Evolutionary conservation across 1,284 basidiomycete genomes (phyloP).

Genomic region (Trametes sp.): DNA sequence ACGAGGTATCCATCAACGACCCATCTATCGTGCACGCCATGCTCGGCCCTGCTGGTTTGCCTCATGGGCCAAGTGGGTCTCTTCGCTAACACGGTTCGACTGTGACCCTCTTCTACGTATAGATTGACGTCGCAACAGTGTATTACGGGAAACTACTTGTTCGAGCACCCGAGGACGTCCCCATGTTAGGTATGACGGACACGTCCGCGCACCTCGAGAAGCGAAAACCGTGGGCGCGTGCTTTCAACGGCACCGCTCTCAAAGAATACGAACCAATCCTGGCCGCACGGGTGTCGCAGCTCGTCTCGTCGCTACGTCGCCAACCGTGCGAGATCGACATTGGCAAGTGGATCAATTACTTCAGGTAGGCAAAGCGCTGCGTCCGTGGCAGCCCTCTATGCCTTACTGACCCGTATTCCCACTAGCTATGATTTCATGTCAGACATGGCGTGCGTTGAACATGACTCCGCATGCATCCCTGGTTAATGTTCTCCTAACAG

Average conservation of each 20-base stretch:
- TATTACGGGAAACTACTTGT: conserved; percentile 26
- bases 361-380: conserved; percentile 29
- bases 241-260: conserved; percentile 34
- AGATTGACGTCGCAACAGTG: conserved; percentile 4
- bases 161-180: conserved; percentile 3
- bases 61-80: conserved; percentile 37
- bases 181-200: conserved; percentile 27
- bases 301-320: conserved; percentile 25
- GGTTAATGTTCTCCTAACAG: conserved; percentile 5
- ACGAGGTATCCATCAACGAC: conserved; percentile 39
- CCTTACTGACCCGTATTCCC: background rate
- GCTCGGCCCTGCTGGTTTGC: conserved; percentile 33
- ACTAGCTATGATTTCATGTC: conserved; percentile 36
- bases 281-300: conserved; percentile 30
- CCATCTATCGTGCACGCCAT: conserved; percentile 28
- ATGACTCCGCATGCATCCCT: too few relatives aligned
- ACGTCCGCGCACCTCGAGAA: conserved; percentile 29
- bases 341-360: conserved; percentile 29
- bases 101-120: too few relatives aligned
- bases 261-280: conserved; percentile 36
- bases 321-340: conserved; percentile 31
- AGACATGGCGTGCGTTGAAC: conserved; percentile 34
- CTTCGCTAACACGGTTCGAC: too few relatives aligned
- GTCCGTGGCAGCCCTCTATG: background rate
- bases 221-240: conserved; percentile 37